Percentiles rank a stretch among this genome's conserved stretches.
Conservation (phyloP, 2,329 filamentous ascomycete genomes). For the Lasiodiplodia hormozganensis region DNA sequence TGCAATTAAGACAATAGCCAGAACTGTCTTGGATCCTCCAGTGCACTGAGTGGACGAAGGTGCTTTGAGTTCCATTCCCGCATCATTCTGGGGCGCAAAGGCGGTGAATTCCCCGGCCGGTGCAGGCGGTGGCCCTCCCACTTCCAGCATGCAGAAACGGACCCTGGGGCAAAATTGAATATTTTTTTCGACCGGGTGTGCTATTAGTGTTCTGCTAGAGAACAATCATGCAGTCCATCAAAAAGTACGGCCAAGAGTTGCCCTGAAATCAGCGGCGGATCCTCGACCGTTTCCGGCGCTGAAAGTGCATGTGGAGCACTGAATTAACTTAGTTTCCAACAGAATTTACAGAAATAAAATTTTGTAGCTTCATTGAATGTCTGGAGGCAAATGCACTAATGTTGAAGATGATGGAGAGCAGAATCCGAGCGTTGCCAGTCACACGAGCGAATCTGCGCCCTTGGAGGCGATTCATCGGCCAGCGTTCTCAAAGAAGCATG, state of each 20-base stretch:
- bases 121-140: conserved; percentile 18
- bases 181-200: too few relatives aligned
- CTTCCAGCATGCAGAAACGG: conserved; percentile 14
- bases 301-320: background rate
- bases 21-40: background rate
- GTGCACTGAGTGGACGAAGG: background rate
- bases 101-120: conserved; percentile 17
- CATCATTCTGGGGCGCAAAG: conserved; percentile 8
- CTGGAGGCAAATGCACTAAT: background rate
- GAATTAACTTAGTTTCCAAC: background rate
- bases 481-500: background rate
- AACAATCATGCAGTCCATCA: background rate
- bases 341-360: background rate
- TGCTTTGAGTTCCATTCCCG: background rate
- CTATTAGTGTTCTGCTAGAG: background rate
- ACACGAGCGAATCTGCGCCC: conserved; percentile 3
- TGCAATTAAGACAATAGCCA: background rate
- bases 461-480: background rate
- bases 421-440: conserved; percentile 1
- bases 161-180: background rate
- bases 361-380: background rate
- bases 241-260: background rate
- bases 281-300: background rate
- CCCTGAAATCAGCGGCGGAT: background rate
- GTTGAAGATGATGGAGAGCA: background rate